Evolutionary conservation across 768 basidiomycete species (phyloP).

Genomic region (Hericium alpestre): DNA sequence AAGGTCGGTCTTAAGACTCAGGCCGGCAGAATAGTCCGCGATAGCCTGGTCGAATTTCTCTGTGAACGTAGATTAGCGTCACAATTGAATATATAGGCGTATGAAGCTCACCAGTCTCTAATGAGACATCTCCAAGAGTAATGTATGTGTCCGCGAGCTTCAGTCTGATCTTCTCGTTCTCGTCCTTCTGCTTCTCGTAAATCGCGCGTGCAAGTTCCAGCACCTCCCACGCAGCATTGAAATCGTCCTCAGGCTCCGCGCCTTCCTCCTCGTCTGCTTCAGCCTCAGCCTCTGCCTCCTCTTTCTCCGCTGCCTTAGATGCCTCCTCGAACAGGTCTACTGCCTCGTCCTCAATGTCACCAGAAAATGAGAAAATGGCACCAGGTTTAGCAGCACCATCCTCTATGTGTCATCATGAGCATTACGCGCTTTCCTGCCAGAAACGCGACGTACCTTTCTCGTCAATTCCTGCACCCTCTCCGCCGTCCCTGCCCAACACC

Average conservation of each 20-base stretch:
- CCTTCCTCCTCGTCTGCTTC: slow-evolving; percentile 56
- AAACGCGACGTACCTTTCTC: slow-evolving; percentile 24
- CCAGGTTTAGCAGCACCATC: slow-evolving; percentile 31
- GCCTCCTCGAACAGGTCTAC: slow-evolving; percentile 59
- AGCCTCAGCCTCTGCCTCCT: slow-evolving; percentile 40
- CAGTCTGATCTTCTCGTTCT: slow-evolving; percentile 54
- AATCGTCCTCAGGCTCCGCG: slow-evolving; percentile 88
- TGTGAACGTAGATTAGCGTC: slow-evolving; percentile 20
- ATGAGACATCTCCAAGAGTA: slow-evolving; percentile 87
- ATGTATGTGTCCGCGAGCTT: slow-evolving; percentile 89
- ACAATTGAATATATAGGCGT: background rate
- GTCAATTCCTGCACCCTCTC: slow-evolving; percentile 40
- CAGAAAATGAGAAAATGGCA: slow-evolving; percentile 69
- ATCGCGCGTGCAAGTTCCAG: slow-evolving; percentile 89
- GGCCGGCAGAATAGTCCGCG: slow-evolving; percentile 71
- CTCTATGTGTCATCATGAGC: slow-evolving; percentile 8
- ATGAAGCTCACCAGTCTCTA: slow-evolving; percentile 73
- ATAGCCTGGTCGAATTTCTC: slow-evolving; percentile 97
- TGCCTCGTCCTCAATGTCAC: slow-evolving; percentile 59
- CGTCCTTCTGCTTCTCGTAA: slow-evolving; percentile 57
- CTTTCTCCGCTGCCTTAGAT: slow-evolving; percentile 34
- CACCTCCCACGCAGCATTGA: slow-evolving; percentile 96
- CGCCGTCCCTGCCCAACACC: slow-evolving; percentile 84
- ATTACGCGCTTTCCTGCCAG: background rate
- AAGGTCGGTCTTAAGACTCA: slow-evolving; percentile 59